phyloP scores from a whole-genome alignment of 2,329 filamentous ascomycete genomes.

The Colletotrichum sp. region DNA sequence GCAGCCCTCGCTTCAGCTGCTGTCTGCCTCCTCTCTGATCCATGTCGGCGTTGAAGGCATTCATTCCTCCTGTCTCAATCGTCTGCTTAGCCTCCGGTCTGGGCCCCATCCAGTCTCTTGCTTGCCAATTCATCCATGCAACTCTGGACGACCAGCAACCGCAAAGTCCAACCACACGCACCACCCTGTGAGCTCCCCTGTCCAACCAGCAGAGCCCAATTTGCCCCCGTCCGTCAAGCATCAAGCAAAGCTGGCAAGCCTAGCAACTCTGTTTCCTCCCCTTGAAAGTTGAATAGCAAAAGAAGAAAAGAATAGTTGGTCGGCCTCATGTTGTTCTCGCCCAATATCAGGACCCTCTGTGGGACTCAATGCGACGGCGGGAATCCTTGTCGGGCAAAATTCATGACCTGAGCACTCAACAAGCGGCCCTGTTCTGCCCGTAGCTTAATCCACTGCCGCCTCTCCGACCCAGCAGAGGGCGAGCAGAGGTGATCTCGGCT shows the following conservation, averaged over 20 bases:
- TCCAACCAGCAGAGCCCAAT: background rate
- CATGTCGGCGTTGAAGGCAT: background rate
- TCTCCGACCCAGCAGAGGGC: background rate
- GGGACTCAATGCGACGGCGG: background rate
- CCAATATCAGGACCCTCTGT: background rate
- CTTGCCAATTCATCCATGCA: background rate
- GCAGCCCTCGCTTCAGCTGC: background rate
- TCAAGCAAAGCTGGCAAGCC: background rate
- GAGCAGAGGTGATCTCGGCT: constrained; percentile 5
- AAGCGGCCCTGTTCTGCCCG: background rate
- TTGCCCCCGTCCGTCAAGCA: constrained; percentile 3
- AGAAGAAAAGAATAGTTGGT: background rate
- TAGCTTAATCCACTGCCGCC: background rate
- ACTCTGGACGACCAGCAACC: background rate
- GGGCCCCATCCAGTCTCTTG: background rate
- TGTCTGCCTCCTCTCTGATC: background rate
- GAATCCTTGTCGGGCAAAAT: background rate
- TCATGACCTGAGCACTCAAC: background rate
- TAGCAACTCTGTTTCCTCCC: background rate
- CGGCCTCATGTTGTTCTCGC: background rate
- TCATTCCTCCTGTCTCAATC: background rate
- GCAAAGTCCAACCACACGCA: background rate
- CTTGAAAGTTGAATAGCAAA: background rate
- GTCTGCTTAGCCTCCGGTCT: background rate
- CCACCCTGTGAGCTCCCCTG: background rate